These are phyloP conservation scores for Picea glauca DNA, from an alignment of 75 land plant species.

Conservation along the genomic window DNA sequence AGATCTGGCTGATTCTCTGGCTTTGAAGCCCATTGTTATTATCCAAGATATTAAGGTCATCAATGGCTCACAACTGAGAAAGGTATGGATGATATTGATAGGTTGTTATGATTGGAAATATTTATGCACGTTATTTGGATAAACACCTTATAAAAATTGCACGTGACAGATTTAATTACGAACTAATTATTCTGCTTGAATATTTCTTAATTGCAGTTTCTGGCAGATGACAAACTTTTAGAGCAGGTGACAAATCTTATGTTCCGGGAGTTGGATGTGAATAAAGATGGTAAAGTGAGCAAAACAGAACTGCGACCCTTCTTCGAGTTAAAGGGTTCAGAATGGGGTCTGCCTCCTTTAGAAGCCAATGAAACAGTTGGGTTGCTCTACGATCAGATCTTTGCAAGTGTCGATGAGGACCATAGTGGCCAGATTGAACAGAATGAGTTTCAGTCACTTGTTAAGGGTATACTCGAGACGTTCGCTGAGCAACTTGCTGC, in stretches of 20 bases:
- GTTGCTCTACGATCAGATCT: conserved; percentile 54
- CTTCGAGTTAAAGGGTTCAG: conserved; percentile 43
- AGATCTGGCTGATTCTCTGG: conserved; percentile 59
- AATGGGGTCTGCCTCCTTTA: conserved; percentile 56
- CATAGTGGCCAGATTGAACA: conserved; percentile 32
- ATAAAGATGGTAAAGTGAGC: conserved; percentile 21
- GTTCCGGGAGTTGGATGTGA: conserved; percentile 29
- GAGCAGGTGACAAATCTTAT: conserved; percentile 28
- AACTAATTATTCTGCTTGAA: not conserved
- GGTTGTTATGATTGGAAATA: not conserved
- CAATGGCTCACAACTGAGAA: conserved; percentile 63
- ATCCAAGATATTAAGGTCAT: conserved; percentile 49
- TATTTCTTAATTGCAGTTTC: conserved; percentile 34
- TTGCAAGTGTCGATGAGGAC: conserved; percentile 32
- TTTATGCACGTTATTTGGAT: not conserved
- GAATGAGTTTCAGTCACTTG: conserved; percentile 27
- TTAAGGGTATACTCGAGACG: conserved; percentile 48
- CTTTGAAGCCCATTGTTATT: conserved; percentile 41
- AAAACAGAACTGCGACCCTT: conserved; percentile 26
- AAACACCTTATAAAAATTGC: not conserved
- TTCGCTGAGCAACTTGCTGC: conserved; percentile 50
- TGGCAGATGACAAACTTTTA: conserved; percentile 48
- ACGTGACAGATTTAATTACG: not conserved
- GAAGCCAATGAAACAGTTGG: conserved; percentile 45
- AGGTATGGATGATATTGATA: conserved; percentile 33